phyloP scores from a whole-genome alignment of 225 moss, liverwort and hornwort genomes.

The Straminergon stramineum region DNA sequence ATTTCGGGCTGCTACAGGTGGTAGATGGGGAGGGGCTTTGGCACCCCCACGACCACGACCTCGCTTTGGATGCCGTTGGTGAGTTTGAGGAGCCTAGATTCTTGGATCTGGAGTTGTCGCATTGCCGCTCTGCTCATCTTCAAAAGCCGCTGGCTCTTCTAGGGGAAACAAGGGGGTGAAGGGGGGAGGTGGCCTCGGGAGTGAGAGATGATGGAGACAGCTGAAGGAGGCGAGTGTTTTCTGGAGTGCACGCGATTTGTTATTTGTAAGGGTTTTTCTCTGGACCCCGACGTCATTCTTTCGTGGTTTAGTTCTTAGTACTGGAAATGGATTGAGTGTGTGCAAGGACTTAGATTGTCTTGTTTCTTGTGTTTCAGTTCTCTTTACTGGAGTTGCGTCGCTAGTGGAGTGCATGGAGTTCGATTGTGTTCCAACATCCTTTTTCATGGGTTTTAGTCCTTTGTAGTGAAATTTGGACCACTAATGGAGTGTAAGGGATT shows the following conservation, averaged over 20 bases:
- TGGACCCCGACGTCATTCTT: background rate
- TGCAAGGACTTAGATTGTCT: too few species aligned
- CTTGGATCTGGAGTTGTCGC: constrained; percentile 56
- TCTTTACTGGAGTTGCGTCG: background rate
- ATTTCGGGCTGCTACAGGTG: background rate
- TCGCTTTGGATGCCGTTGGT: constrained; percentile 7
- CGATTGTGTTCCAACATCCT: background rate
- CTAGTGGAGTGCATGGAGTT: background rate
- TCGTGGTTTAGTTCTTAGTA: background rate
- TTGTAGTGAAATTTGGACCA: background rate
- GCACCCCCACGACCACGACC: background rate
- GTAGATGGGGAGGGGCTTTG: constrained; percentile 31
- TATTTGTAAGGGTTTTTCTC: background rate
- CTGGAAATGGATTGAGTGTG: background rate
- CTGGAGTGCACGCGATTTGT: background rate
- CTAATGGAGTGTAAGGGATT: background rate
- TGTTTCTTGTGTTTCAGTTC: background rate
- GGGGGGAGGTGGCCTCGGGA: background rate
- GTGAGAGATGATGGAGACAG: background rate
- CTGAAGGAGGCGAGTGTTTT: background rate
- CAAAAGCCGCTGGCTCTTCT: constrained; percentile 43
- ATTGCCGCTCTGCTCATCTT: constrained; percentile 43
- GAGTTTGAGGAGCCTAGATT: constrained; percentile 30
- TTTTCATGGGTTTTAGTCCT: background rate
- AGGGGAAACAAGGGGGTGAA: background rate